Evolutionary conservation across 805 yeast species (phyloP), one percentile per base, ranked within the genome.

Genomic region (Nakazawaea anatomiae): DNA sequence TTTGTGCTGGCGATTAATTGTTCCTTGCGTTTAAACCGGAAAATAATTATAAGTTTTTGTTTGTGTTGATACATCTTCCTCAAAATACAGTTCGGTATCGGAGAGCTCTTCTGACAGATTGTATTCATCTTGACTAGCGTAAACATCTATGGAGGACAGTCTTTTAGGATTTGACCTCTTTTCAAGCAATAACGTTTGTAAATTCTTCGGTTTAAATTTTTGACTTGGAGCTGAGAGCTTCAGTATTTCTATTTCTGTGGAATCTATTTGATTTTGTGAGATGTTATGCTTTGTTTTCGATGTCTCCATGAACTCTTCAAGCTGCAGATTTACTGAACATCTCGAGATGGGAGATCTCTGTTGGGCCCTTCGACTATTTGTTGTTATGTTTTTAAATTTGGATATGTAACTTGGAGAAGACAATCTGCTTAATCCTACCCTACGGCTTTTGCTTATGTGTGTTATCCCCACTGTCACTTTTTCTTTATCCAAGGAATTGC

Each of bases 41-140:
- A 18, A 2, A 18, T 14, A 44, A n/a, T 29, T 11, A 29, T 50
- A 50, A 25, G 50, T 46, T n/a, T 27, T 31, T 27, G 50, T 51
- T 28, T 52, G 45, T 6, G 46, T 39, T 14, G 5, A 28, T 9
- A 27, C 8, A 4, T 18, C 41, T 9, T 31, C 44, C 8, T 52
- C 49, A 31, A 14, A 31, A 8, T 42, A 47, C 28, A 14, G 12
- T 5, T 40, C 49, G 4, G 29, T 8, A 25, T 50, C 52, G n/a
- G 52, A 41, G 18, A 45, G 12, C 4, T 39, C 46, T 29, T 48
- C 55, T 7, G 52, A 46, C 6, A 52, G 6, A 4, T 52, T 38
- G 30, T 39, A 41, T 5, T 52, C 52, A 28, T 44, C 55, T 11
- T 39, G 42, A 32, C 51, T 49, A n/a, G 52, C 52, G 32, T 46